Percentiles rank a stretch among this genome's conserved stretches.
Evolutionary conservation across 495 filamentous ascomycete species (phyloP).

Genomic region (Evansstolkia leycettana): DNA sequence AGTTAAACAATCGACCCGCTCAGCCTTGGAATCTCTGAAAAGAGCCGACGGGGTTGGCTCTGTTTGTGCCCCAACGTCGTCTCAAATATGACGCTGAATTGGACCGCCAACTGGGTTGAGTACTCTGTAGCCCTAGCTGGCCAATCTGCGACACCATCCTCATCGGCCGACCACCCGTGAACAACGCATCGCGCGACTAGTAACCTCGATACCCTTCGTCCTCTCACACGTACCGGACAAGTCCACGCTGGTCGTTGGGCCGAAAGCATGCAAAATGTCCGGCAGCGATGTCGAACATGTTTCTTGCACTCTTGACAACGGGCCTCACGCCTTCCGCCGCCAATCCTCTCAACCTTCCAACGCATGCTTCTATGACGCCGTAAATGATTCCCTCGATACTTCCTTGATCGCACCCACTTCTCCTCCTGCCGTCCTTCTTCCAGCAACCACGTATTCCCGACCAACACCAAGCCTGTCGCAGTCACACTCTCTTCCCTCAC

Average conservation of each 20-base stretch:
- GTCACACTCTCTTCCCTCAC: constrained; percentile 13
- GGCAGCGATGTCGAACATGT: constrained; percentile 31
- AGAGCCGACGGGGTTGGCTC: no score
- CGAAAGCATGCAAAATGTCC: constrained; percentile 37
- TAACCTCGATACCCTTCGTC: constrained; percentile 12
- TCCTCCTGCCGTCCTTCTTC: constrained; percentile 14
- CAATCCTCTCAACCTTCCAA: constrained; percentile 22
- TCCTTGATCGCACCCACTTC: constrained; percentile 7
- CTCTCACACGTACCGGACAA: constrained; percentile 4
- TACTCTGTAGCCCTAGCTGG: constrained; percentile 31
- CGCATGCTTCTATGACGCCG: constrained; percentile 17
- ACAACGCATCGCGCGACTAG: constrained; percentile 33
- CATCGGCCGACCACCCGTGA: constrained; percentile 29
- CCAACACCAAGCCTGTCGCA: constrained; percentile 11
- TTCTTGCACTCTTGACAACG: constrained; percentile 23
- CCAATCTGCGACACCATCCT: constrained; percentile 22
- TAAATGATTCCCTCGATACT: no score
- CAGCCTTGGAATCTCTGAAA: constrained; percentile 1
- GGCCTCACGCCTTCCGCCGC: constrained; percentile 23
- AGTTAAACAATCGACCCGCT: no score
- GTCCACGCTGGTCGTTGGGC: constrained; percentile 3
- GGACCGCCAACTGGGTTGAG: constrained; percentile 28
- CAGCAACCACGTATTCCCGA: constrained; percentile 16
- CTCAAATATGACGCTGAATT: constrained; percentile 28
- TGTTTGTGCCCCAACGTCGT: background rate